Conservation (phyloP, 495 filamentous ascomycete species). For the Daldinia caldariorum region DNA sequence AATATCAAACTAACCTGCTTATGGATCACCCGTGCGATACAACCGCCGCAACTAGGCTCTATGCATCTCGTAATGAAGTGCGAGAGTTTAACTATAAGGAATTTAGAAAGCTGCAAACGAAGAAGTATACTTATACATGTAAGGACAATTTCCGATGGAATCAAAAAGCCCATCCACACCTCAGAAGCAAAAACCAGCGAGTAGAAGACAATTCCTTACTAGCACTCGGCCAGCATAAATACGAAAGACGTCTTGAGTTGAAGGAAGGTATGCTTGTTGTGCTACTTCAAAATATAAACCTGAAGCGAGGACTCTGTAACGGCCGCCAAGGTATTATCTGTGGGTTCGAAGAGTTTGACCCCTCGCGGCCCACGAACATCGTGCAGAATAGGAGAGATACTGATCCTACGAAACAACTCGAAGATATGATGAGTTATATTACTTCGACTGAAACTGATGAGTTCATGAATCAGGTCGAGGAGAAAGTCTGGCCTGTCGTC, state of each 20-base stretch:
- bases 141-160: neutral
- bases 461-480: neutral
- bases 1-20: neutral
- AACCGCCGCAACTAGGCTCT: neutral
- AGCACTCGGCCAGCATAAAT: neutral
- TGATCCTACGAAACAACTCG: neutral
- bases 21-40: neutral
- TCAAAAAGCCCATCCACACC: neutral
- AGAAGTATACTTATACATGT: neutral
- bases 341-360: neutral
- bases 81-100: neutral
- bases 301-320: neutral
- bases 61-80: neutral
- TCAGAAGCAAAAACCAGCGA: neutral
- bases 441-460: neutral
- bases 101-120: neutral
- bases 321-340: slow-evolving; percentile 1
- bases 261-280: neutral
- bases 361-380: neutral
- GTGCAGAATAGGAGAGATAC: neutral
- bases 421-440: neutral
- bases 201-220: neutral
- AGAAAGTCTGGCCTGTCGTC: neutral
- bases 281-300: neutral
- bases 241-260: neutral